Conservation (phyloP, 441 rosid genomes). For the Populus hybrid region DNA sequence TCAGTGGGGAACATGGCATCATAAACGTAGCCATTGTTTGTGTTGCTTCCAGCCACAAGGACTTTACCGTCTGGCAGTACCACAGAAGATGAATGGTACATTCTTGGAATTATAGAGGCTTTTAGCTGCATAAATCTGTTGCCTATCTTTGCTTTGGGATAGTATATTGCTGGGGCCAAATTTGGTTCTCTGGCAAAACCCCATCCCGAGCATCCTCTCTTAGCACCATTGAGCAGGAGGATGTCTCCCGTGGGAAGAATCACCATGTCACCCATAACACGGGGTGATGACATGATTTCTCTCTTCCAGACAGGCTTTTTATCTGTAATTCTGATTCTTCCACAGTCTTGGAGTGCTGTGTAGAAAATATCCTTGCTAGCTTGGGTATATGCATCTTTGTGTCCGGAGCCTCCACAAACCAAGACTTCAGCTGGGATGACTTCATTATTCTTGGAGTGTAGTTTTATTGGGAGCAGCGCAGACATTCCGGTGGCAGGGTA, state of each 20-base stretch:
- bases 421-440: slow-evolving; percentile 39
- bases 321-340: slow-evolving; percentile 35
- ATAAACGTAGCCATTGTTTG: slow-evolving; percentile 43
- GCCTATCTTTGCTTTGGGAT: slow-evolving; percentile 16
- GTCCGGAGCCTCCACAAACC: slow-evolving; percentile 55
- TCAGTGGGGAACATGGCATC: slow-evolving; percentile 57
- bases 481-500: slow-evolving; percentile 60
- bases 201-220: slow-evolving; percentile 60
- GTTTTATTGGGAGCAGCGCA: slow-evolving; percentile 47
- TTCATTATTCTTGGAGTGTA: slow-evolving; percentile 1
- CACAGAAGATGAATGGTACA: slow-evolving; percentile 58
- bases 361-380: slow-evolving; percentile 31
- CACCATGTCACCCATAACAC: slow-evolving; percentile 53
- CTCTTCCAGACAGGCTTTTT: slow-evolving; percentile 42
- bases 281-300: slow-evolving; percentile 57
- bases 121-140: slow-evolving; percentile 34
- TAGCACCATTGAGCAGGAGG: slow-evolving; percentile 53
- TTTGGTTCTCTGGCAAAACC: slow-evolving; percentile 50
- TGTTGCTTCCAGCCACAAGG: slow-evolving; percentile 65
- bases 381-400: slow-evolving; percentile 32
- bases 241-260: slow-evolving; percentile 55
- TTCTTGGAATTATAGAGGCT: slow-evolving; percentile 41
- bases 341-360: slow-evolving; percentile 47
- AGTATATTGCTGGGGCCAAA: slow-evolving; percentile 34
- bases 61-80: slow-evolving; percentile 53